Evolutionary conservation across 2,329 filamentous ascomycete species (phyloP), one percentile per base, ranked within the genome.

Genomic region (Fusarium protoensiforme): DNA sequence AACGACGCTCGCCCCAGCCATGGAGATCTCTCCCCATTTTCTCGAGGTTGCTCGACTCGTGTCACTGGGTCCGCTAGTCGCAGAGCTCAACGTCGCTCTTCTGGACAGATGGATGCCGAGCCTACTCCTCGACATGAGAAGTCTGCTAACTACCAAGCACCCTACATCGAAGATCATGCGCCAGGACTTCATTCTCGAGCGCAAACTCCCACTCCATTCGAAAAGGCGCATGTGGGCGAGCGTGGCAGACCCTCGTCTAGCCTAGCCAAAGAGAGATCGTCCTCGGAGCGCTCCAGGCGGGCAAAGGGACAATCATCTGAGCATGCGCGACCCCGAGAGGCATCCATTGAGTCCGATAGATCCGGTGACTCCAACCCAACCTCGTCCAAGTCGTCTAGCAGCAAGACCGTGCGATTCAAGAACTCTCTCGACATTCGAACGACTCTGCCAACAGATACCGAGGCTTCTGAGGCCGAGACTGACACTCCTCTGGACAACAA

Each of bases 331-430:
- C 46, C 20, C 14, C 64, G 62, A 20, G 72, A 67, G 14, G 72
- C 67, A 29, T 67, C 69, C 10, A 41, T 65, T 9, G 67, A 72
- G 27, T 75, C 76, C 22, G 70, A 76, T 3, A 27, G 71, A 22
- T 78, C 75, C n/a, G 66, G 61, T 16, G 63, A 65, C 18, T 75
- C 74, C 38, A 27, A 68, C 1, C 70, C 72, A 38, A 71, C 64
- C n/a, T 78, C 76, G 6, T 43, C 68, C 3, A 78, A 73, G 48
- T 77, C 76, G 14, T 71, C 73, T 4, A 60, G 69, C 14, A 77
- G 72, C 67, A 79, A 78, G 53, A 78, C 75, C 18, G 75, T 78
- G 8, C 75, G 75, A 18, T 79, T 80, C 67, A 76, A 72, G 33
- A 46, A 73, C 10, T 70, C 68, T 11, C 69, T 77, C 5, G 65